These are phyloP conservation scores for Penicillium angulare DNA, from an alignment of 495 filamentous ascomycete species.

Conservation along the genomic window DNA sequence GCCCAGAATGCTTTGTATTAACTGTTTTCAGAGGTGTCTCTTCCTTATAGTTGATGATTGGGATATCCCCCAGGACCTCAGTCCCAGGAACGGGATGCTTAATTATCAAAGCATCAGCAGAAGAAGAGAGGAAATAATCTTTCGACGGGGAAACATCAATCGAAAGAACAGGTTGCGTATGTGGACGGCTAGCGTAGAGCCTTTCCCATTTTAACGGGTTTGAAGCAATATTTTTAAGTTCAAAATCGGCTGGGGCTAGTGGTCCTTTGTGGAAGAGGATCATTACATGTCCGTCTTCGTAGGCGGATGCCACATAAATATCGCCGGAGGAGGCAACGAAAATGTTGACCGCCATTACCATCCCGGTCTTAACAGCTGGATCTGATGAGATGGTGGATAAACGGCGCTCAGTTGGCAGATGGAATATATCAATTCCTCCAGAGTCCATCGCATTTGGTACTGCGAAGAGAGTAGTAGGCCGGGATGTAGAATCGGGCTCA, in stretches of 20 bases:
- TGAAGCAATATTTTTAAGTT: constrained; percentile 4
- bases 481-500: neutral
- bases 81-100: constrained; percentile 57
- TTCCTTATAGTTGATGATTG: constrained; percentile 17
- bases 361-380: constrained; percentile 63
- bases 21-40: constrained; percentile 53
- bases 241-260: constrained; percentile 11
- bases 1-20: constrained; percentile 85
- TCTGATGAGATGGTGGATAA: constrained; percentile 63
- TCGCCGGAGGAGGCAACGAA: constrained; percentile 36
- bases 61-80: constrained; percentile 7
- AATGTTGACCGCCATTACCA: constrained; percentile 84
- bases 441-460: constrained; percentile 76
- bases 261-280: constrained; percentile 46
- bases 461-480: constrained; percentile 60
- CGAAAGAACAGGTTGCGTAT: constrained; percentile 84
- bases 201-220: constrained; percentile 54
- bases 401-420: constrained; percentile 70
- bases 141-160: constrained; percentile 58
- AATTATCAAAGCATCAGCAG: constrained; percentile 70
- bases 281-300: constrained; percentile 78
- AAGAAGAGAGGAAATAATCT: constrained; percentile 74
- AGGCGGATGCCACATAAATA: constrained; percentile 66
- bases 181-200: constrained; percentile 64
- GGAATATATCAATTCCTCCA: constrained; percentile 82